Evolutionary conservation across 176 grass and related monocot species (phyloP).

Genomic region (maize (Zea mays)): Zm-B73-REFERENCE-NAM-5.0 NC_050104.1:76963001-76963500

Average conservation of each 20-base stretch:
- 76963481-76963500: slow-evolving; percentile 56
- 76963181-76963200: slow-evolving; percentile 63
- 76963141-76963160: too few species aligned
- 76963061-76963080: too few species aligned
- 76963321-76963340: too few species aligned
- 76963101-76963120: too few species aligned
- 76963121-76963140: too few species aligned
- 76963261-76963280: slow-evolving; percentile 62
- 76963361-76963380: too few species aligned
- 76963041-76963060: too few species aligned
- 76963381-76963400: slow-evolving; percentile 57
- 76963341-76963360: too few species aligned
- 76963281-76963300: slow-evolving; percentile 59
- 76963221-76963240: slow-evolving; percentile 60
- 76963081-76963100: too few species aligned
- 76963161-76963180: slow-evolving; percentile 46
- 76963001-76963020: too few species aligned
- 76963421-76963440: slow-evolving; percentile 81
- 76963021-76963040: too few species aligned
- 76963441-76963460: slow-evolving; percentile 87
- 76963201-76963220: slow-evolving; percentile 62
- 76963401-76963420: slow-evolving; percentile 83
- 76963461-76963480: slow-evolving; percentile 79
- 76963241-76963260: slow-evolving; percentile 77
- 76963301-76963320: too few species aligned